Evolutionary conservation across 1,284 basidiomycete genomes (phyloP).

Genomic region (Termitomyces sp.): DNA sequence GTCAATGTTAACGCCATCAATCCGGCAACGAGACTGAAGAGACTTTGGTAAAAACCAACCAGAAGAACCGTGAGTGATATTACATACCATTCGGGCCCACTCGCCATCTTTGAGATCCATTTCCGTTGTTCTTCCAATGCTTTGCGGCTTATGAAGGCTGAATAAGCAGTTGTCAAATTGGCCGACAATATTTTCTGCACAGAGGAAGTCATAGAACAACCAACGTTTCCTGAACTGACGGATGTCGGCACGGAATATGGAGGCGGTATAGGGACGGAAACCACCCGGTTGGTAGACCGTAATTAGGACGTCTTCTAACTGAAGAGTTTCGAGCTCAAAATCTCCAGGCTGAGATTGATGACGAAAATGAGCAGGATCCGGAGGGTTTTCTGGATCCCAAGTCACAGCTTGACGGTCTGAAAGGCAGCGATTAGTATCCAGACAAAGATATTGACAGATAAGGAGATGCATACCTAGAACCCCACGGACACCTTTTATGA

Average conservation of each 20-base stretch:
- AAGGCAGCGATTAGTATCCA: neutral
- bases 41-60: neutral
- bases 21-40: slow-evolving; percentile 83
- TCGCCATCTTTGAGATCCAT: slow-evolving; percentile 77
- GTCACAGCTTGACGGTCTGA: slow-evolving; percentile 86
- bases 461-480: slow-evolving; percentile 66
- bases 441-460: neutral
- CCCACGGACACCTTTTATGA: slow-evolving; percentile 91
- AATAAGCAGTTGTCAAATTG: slow-evolving; percentile 98
- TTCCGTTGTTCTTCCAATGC: slow-evolving; percentile 85
- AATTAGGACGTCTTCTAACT: slow-evolving; percentile 89
- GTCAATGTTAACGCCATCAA: slow-evolving; percentile 96
- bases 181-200: slow-evolving; percentile 92
- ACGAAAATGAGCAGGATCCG: slow-evolving; percentile 79
- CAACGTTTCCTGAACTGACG: slow-evolving; percentile 86
- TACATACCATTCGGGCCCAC: slow-evolving; percentile 83
- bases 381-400: slow-evolving; percentile 78
- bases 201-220: slow-evolving; percentile 91
- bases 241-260: slow-evolving; percentile 93
- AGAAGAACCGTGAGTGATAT: neutral
- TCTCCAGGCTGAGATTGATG: slow-evolving; percentile 75
- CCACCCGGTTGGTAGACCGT: slow-evolving; percentile 93
- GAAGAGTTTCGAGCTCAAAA: slow-evolving; percentile 88
- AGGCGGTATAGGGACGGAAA: slow-evolving; percentile 93
- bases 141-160: slow-evolving; percentile 95